phyloP scores from a whole-genome alignment of 495 filamentous ascomycete genomes.

The Daldinia bambusicola region DNA sequence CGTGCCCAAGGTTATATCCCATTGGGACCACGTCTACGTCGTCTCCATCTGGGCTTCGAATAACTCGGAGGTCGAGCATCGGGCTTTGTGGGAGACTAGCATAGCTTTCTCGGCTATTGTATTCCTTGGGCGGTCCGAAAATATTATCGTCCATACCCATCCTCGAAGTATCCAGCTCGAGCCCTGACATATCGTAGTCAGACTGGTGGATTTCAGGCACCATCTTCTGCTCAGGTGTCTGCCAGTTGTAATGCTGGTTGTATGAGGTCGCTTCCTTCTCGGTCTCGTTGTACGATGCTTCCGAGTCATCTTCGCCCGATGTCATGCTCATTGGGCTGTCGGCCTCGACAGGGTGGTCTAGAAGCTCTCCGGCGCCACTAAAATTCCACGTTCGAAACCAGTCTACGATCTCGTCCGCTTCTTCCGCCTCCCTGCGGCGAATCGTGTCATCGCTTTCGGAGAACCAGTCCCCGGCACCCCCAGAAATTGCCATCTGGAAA shows the following conservation, averaged over 20 bases:
- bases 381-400: conserved; percentile 61
- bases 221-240: conserved; percentile 19
- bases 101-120: conserved; percentile 46
- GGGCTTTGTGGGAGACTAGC: conserved; percentile 61
- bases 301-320: conserved; percentile 43
- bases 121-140: conserved; percentile 25
- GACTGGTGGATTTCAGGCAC: conserved; percentile 27
- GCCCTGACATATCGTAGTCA: conserved; percentile 31
- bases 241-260: conserved; percentile 44
- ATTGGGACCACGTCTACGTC: conserved; percentile 60
- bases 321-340: conserved; percentile 47
- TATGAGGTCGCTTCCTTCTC: conserved; percentile 31
- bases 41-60: conserved; percentile 51
- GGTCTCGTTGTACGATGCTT: conserved; percentile 40
- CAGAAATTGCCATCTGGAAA: conserved; percentile 66
- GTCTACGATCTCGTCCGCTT: conserved; percentile 52
- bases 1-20: conserved; percentile 65
- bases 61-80: conserved; percentile 60
- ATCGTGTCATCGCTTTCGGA: conserved; percentile 56
- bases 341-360: conserved; percentile 40
- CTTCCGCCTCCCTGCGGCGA: conserved; percentile 51
- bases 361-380: conserved; percentile 48
- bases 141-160: conserved; percentile 28
- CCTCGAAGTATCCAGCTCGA: conserved; percentile 30
- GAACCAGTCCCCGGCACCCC: conserved; percentile 58